Base-by-base conservation (phyloP, 345 rosid species). In the Excoecaria cochinchinensis region DNA sequence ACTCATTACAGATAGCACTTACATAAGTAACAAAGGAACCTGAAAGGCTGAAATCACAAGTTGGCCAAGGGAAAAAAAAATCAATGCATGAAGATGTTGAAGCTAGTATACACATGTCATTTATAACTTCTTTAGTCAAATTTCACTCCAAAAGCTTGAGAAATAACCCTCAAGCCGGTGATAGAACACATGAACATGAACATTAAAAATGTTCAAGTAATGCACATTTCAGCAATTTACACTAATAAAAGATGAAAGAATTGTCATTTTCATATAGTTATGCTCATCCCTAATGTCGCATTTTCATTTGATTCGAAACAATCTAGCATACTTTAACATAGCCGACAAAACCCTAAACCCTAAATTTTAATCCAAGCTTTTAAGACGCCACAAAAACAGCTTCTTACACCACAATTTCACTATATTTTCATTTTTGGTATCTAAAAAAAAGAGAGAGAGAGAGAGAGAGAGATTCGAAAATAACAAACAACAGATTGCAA, bases 271-370 rank as follows among this genome's bases (percentile, higher is more conserved):
- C 8, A 8, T 1, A 13, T 14, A 15, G 6, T 25, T 31, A 25
- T 8, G n/a, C n/a, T 36, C 14, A 61, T 14, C 68, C 11, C 40
- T 64, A 16, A 64, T 39, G 11, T 24, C 24, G 16, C 39, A 64
- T 8, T 10, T 64, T 9, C 68, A 38, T 64, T 64, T 40, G 24
- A 46, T 65, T 19, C n/a, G 10, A 5, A 62, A 64, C 12, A 69
- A 14, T 61, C 36, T 6, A 47, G 25, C 39, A 31, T 38, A 58
- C 22, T 67, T 24, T 44, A 7, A 9, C 55, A 79, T 4, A 74
- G 31, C 44, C 58, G 36, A 7, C 77, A 79, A 80, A 82, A 77
- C 79, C 81, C 82, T 74, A 80, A 81, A 82, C 84, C 87, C 86
- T 60, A 69, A 66, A 10, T 75, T 68, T 46, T 70, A 42, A 46